Percentiles rank a stretch among this genome's conserved stretches.
Evolutionary conservation across 2,329 filamentous ascomycete genomes (phyloP).

Genomic region (Fusarium sp.): DNA sequence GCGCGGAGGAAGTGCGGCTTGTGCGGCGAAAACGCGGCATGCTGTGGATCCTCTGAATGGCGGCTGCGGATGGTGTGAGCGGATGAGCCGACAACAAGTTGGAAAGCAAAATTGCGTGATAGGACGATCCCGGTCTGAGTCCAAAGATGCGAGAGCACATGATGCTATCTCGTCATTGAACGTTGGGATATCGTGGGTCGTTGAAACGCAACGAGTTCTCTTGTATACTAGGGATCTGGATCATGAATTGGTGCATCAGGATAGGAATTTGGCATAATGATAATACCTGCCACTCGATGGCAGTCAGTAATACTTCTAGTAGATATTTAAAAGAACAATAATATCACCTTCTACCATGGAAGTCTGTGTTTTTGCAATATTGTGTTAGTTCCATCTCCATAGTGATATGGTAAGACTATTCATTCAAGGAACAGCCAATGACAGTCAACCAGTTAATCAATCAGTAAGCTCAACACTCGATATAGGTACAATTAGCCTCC

Average conservation of each 20-base stretch:
- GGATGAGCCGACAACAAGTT: constrained; percentile 33
- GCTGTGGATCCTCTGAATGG: constrained; percentile 20
- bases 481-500: constrained; percentile 22
- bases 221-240: constrained; percentile 24
- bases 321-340: constrained; percentile 14
- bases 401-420: not conserved
- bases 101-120: constrained; percentile 44
- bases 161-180: constrained; percentile 13
- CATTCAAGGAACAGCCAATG: constrained; percentile 27
- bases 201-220: constrained; percentile 9
- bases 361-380: not conserved
- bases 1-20: constrained; percentile 40
- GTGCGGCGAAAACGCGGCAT: constrained; percentile 46
- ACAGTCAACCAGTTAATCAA: constrained; percentile 41
- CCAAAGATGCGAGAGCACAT: constrained; percentile 29
- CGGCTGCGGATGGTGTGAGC: constrained; percentile 28
- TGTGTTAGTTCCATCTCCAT: not conserved
- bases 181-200: constrained; percentile 13
- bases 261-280: constrained; percentile 28
- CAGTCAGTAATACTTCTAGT: constrained; percentile 19
- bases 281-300: constrained; percentile 31
- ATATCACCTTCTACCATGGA: not conserved
- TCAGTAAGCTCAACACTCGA: constrained; percentile 34
- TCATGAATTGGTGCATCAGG: constrained; percentile 19
- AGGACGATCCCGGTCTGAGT: constrained; percentile 31